phyloP scores from a whole-genome alignment of 805 yeast species.

The Yarrowia osloensis region DNA sequence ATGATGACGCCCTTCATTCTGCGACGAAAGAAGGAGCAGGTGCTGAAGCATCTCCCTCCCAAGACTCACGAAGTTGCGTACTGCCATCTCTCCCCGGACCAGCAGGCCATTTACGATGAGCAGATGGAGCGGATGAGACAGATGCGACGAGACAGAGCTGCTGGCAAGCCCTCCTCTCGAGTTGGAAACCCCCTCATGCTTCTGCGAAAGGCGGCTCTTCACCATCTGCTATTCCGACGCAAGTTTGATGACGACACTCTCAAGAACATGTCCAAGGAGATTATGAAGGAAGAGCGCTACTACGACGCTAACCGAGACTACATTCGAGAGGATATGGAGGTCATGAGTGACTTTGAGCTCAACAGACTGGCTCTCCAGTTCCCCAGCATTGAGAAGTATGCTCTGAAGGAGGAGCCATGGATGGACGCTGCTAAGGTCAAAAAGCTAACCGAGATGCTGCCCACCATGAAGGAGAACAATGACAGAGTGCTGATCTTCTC shows the following conservation, averaged over 20 bases:
- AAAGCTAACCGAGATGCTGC: slow-evolving; percentile 58
- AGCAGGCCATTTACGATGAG: slow-evolving; percentile 63
- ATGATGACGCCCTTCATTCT: slow-evolving; percentile 98
- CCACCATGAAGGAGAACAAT: slow-evolving; percentile 54
- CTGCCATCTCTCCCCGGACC: slow-evolving; percentile 59
- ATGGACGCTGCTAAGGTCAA: slow-evolving; percentile 75
- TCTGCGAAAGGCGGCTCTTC: slow-evolving; percentile 88
- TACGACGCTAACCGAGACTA: slow-evolving; percentile 70
- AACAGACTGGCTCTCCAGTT: slow-evolving; percentile 72
- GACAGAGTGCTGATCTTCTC: slow-evolving; percentile 82
- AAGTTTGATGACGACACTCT: slow-evolving; percentile 59
- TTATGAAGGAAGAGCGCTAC: slow-evolving; percentile 81
- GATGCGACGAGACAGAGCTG: slow-evolving; percentile 32
- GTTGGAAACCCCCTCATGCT: slow-evolving; percentile 80
- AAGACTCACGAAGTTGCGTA: slow-evolving; percentile 64
- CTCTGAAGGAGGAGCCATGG: slow-evolving; percentile 57
- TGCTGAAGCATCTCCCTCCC: slow-evolving; percentile 81
- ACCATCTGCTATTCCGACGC: slow-evolving; percentile 80
- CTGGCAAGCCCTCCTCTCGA: slow-evolving; percentile 46
- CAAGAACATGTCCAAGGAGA: slow-evolving; percentile 68
- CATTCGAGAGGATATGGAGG: slow-evolving; percentile 91
- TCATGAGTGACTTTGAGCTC: slow-evolving; percentile 90
- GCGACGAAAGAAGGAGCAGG: slow-evolving; percentile 90
- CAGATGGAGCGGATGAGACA: slow-evolving; percentile 49
- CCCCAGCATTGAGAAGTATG: slow-evolving; percentile 55